Percentiles rank a stretch among this genome's conserved stretches.
These are phyloP conservation scores for Friedmanniomyces simplex DNA, from an alignment of 495 filamentous ascomycete genomes.

Conservation along the genomic window DNA sequence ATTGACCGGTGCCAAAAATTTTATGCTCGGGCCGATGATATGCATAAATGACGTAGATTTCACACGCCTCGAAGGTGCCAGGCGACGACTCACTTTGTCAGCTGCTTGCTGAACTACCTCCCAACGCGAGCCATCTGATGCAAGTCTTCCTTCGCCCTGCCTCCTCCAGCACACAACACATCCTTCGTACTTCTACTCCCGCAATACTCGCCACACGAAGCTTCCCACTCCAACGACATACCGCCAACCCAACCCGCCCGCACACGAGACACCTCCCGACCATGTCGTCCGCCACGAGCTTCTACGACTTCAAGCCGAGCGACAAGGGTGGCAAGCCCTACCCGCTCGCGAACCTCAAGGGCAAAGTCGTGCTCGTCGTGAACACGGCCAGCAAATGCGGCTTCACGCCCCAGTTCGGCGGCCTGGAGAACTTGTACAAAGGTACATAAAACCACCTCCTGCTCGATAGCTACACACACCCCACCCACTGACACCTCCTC, in stretches of 20 bases:
- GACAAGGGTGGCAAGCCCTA: conserved; percentile 58
- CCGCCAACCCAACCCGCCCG: background rate
- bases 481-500: background rate
- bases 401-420: conserved; percentile 92
- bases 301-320: conserved; percentile 84
- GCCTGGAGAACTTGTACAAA: conserved; percentile 86
- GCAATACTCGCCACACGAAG: background rate
- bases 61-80: background rate
- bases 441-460: conserved; percentile 14
- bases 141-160: too few species aligned
- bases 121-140: too few species aligned
- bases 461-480: too few species aligned
- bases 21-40: too few species aligned
- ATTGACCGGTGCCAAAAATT: too few species aligned
- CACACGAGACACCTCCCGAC: conserved; percentile 22
- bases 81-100: background rate
- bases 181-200: too few species aligned
- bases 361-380: conserved; percentile 90
- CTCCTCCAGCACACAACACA: too few species aligned
- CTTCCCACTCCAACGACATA: too few species aligned
- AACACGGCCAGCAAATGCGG: conserved; percentile 99
- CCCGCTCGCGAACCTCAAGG: conserved; percentile 56
- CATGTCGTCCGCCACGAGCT: conserved; percentile 81
- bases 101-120: background rate
- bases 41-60: background rate